Evolutionary conservation across 225 moss, liverwort and hornwort species (phyloP), one percentile per base, ranked within the genome.

Genomic region (Physcomitrellopsis africana): DNA sequence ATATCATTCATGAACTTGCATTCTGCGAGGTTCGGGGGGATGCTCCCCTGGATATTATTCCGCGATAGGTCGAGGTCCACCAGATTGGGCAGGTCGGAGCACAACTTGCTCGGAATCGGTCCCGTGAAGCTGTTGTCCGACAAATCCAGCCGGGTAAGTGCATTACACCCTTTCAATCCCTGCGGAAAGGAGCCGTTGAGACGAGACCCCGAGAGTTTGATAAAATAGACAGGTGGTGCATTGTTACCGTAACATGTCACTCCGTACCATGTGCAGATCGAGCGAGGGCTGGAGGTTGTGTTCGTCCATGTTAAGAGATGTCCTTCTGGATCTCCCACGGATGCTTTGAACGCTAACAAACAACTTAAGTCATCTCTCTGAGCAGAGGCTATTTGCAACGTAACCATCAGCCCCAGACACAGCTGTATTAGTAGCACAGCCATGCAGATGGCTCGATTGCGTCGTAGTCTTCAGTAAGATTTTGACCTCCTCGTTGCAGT

Each of bases 1-100:
- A 96, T 82, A 76, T 87, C 76, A 68, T 96, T 96, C 80, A 96
- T 57, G 77, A 72, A 96, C 20, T 63, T 73, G 81, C 96, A 96
- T 9, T 64, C 69, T 8, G 88, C 91, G 12, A 94, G 68, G 11
- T 58, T 81, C 0, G 75, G 22, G 0, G 94, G 96, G 18, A 96
- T 94, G 44, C 9, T 59, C 0, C 86, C 91, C 15, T 68, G 68
- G 67, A 96, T 84, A 32, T 76, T 68, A 79, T 96, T 94, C 16
- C 77, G 76, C 1, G 84, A 82, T 13, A 96, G 83, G 67, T 80
- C 79, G 9, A 92, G 51, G 17, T 74, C 83, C 24, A 94, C 94
- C 74, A 96, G 54, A 45, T 89, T 80, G 16, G 83, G 89, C 66
- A 89, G 73, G n/a, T 94, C 94, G 24, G 69, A 23, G 83, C 94